Conservation (phyloP, 352 stramenopile species). For the Globisporangium paroecandrum region DNA sequence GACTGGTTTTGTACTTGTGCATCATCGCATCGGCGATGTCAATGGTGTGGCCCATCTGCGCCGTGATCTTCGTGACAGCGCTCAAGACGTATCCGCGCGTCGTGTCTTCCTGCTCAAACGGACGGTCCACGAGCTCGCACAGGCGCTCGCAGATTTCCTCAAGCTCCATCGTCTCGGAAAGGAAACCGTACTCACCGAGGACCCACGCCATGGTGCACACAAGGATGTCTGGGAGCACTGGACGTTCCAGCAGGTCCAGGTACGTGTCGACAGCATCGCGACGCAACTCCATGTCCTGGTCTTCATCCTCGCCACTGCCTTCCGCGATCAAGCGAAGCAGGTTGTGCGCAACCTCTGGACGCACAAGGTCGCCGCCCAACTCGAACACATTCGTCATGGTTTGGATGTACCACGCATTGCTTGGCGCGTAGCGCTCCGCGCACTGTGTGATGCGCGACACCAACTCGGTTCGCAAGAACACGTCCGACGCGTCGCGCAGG, state of each 20-base stretch:
- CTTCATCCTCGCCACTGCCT: slow-evolving; percentile 96
- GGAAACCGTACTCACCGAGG: slow-evolving; percentile 98
- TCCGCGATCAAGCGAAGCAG: slow-evolving; percentile 98
- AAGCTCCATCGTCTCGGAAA: slow-evolving; percentile 91
- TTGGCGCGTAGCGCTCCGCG: slow-evolving; percentile 95
- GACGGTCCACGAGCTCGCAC: slow-evolving; percentile 89
- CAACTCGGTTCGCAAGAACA: slow-evolving; percentile 97
- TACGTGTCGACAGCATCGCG: slow-evolving; percentile 97
- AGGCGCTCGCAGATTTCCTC: slow-evolving; percentile 95
- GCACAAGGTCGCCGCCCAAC: slow-evolving; percentile 95
- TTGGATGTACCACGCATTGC: slow-evolving; percentile 98
- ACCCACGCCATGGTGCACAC: slow-evolving; percentile 98
- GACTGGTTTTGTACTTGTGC: slow-evolving; percentile 95
- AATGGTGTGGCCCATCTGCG: slow-evolving; percentile 91
- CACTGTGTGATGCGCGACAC: slow-evolving; percentile 97
- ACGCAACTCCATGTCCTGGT: slow-evolving; percentile 94
- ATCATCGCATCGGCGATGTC: slow-evolving; percentile 92
- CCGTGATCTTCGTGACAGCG: slow-evolving; percentile 98
- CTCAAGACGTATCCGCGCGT: slow-evolving; percentile 95
- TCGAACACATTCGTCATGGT: slow-evolving; percentile 98
- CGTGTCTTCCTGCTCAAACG: slow-evolving; percentile 83
- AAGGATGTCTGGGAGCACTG: slow-evolving; percentile 94
- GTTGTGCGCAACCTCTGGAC: slow-evolving; percentile 96
- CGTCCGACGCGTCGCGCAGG: slow-evolving; percentile 93
- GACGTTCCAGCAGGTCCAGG: slow-evolving; percentile 93